Evolutionary conservation across 2,329 filamentous ascomycete genomes (phyloP).

Genomic region (Colletotrichum tropicale): DNA sequence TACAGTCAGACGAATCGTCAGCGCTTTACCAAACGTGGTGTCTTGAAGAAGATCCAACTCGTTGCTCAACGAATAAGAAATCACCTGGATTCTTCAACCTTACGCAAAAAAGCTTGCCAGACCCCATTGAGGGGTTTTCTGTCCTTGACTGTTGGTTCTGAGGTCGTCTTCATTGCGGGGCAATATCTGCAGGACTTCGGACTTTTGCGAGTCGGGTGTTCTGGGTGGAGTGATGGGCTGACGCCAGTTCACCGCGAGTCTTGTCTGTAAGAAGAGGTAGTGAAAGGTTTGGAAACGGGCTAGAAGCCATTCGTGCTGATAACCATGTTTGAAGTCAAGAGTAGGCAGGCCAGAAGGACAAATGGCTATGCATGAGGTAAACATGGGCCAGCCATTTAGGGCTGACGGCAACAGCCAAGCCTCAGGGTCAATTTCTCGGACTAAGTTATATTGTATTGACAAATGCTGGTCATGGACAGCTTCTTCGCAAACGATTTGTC

Average conservation of each 20-base stretch:
- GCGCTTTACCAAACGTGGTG: neutral
- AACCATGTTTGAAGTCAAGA: neutral
- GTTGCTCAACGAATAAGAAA: neutral
- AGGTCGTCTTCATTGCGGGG: neutral
- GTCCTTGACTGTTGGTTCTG: neutral
- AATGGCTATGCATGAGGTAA: neutral
- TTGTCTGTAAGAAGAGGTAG: neutral
- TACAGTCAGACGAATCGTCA: neutral
- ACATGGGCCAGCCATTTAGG: neutral
- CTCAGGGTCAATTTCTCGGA: neutral
- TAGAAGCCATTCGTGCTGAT: neutral
- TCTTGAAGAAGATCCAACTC: neutral
- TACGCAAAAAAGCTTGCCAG: neutral
- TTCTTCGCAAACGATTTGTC: too few relatives aligned
- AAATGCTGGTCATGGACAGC: too few relatives aligned
- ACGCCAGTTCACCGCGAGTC: neutral
- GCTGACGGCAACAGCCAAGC: neutral
- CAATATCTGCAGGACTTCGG: neutral
- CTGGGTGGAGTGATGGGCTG: neutral
- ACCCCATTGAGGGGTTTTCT: neutral
- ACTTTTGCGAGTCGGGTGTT: neutral
- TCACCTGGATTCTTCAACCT: neutral
- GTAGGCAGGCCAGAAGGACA: neutral
- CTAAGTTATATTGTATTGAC: neutral
- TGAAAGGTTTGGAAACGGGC: neutral